Base-by-base conservation (phyloP, 2,329 filamentous ascomycete genomes). In the Graphium sp. region DNA sequence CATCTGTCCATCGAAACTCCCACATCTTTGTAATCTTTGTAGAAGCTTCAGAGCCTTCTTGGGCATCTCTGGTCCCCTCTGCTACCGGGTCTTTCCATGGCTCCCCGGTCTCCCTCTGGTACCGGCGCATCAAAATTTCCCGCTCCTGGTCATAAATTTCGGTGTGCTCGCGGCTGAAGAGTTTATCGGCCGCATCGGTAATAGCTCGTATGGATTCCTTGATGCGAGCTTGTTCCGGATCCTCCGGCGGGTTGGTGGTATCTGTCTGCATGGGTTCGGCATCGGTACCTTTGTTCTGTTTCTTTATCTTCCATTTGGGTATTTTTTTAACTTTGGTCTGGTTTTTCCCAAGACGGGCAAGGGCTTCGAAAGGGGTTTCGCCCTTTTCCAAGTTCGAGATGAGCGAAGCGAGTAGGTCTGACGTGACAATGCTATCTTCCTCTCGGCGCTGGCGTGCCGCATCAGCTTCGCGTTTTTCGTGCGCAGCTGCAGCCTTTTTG, bases 1-100 rank as follows among this genome's bases (percentile, higher is more conserved):
- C 82, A 47, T 93, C 84, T 22, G 73, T 75, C 89, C 89, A 98
- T 33, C 82, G 68, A 48, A 83, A 98, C 50, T 95, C 81, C 85
- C 87, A 98, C 60, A 70, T 66, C 34, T 41, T 55, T 27, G 25
- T 36, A 12, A 29, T 41, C 32, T n/a, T 19, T 4, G 24, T n/a
- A 16, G 17, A 26, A 4, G 22, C 13, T 4, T 30, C 28, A 14
- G 30, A 31, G 18, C 34, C 26, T 24, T 38, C 32, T n/a, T 35
- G 32, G 14, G 35, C 32, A 9, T 39, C 34, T 27, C 37, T 33
- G 15, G 30, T 41, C 19, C 43, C 42, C 12, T 44, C 46, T 22
- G 42, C 44, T 22, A 44, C 36, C n/a, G 53, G 58, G 37, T 70
- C 58, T 13, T 52, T 49, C 89, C 89, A 98, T 7, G 78, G 70